Conservation (phyloP, 768 basidiomycete genomes). For the Zangia roseola region DNA sequence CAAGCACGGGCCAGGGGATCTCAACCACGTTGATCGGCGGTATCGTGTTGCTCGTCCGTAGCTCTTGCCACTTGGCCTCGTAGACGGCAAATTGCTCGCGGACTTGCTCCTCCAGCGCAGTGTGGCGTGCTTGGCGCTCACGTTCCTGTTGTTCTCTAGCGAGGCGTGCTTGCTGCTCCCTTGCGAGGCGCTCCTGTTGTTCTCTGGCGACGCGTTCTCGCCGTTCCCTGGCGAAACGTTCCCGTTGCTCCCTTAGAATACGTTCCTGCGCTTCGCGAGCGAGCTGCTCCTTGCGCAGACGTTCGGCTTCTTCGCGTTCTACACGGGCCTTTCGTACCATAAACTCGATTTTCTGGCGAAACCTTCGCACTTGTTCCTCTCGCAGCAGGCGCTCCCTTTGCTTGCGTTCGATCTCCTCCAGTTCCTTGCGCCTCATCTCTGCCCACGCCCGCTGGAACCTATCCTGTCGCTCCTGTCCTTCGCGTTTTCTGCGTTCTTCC, state of each 20-base stretch:
- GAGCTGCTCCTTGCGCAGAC: neutral
- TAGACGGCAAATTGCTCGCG: slow-evolving; percentile 24
- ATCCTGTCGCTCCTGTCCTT: slow-evolving; percentile 7
- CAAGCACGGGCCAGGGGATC: slow-evolving; percentile 47
- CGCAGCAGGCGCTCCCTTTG: slow-evolving; percentile 14
- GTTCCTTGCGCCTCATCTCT: neutral
- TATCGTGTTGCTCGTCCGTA: slow-evolving; percentile 22
- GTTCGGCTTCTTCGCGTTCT: slow-evolving; percentile 15
- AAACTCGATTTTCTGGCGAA: slow-evolving; percentile 16
- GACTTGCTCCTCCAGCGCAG: slow-evolving; percentile 7
- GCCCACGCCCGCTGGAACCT: neutral
- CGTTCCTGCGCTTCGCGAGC: too few relatives aligned
- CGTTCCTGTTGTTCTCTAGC: slow-evolving; percentile 13
- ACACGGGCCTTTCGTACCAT: neutral
- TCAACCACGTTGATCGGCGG: slow-evolving; percentile 29
- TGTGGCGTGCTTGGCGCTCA: slow-evolving; percentile 18
- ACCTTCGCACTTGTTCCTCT: slow-evolving; percentile 16
- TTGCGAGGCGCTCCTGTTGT: too few relatives aligned
- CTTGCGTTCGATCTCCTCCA: slow-evolving; percentile 11
- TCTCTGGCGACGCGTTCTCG: too few relatives aligned
- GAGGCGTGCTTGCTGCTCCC: too few relatives aligned
- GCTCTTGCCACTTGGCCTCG: slow-evolving; percentile 38
- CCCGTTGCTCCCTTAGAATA: too few relatives aligned
- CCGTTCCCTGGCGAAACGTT: too few relatives aligned
- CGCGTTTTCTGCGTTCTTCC: slow-evolving; percentile 5